Base-by-base conservation (phyloP, 176 grass and related monocot genomes). In the Panicum miliaceum region DNA sequence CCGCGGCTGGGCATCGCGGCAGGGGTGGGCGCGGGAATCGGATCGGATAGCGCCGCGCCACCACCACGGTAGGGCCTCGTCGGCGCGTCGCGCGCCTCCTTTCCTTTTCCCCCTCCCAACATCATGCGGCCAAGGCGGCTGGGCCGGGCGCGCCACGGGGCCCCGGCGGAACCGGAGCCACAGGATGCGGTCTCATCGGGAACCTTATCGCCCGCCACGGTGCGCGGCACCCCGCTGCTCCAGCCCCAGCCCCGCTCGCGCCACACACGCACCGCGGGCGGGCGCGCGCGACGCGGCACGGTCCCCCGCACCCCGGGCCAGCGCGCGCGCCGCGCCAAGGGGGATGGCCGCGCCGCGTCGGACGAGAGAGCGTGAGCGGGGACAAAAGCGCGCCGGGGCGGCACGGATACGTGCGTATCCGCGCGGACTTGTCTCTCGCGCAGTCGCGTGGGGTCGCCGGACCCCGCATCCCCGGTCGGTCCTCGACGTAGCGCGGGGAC, bases 181-280 rank as follows among this genome's bases (percentile, higher is more conserved):
- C 76, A 43, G 42, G 76, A 79, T 79, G 9, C 76, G 56, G 42
- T n/a, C 85, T 43, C 68, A 75, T 81, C 85, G 40, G 27, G 27
- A 87, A 87, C 79, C 86, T 87, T 82, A 82, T 87, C 79, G 20
- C 72, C 9, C 7, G 15, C 14, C 3, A 7, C 50, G 27, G 50
- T 7, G 41, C 27, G 75, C 23, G 56, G 37, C 56, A 27, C 52
- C 4, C 35, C 13, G 13, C 3, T 4, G 14, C 14, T 5, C 14
- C 50, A 19, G 16, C 51, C 4, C 1, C 13, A 12, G 45, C 45
- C 1, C 8, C 47, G 42, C 62, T 4, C 62, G 36, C 29, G 52
- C 37, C 7, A 75, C 40, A 37, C 66, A 20, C 84, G 36, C 66
- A 43, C 3, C 54, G 0, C 75, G 6, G 29, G 29, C 29, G 29